Evolutionary conservation across 2,329 filamentous ascomycete genomes (phyloP).

Genomic region (Alternaria angustiovoidea): DNA sequence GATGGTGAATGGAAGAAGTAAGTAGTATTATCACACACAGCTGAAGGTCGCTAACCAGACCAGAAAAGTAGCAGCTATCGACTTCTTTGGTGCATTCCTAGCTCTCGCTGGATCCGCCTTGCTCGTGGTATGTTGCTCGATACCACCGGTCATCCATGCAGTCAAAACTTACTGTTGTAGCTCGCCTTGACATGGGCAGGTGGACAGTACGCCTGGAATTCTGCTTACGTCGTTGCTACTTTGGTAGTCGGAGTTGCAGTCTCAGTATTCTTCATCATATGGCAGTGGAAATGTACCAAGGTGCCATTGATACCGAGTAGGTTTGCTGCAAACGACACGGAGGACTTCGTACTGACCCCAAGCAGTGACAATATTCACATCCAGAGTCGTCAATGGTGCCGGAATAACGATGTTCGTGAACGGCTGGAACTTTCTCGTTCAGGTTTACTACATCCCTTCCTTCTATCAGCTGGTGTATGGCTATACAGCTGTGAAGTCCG

Average conservation of each 20-base stretch:
- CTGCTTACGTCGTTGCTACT: constrained; percentile 60
- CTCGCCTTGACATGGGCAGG: constrained; percentile 66
- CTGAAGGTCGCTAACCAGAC: constrained; percentile 4
- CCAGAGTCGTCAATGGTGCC: constrained; percentile 28
- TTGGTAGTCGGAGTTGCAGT: constrained; percentile 60
- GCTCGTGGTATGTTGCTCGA: constrained; percentile 58
- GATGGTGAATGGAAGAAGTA: constrained; percentile 60
- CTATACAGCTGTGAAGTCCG: constrained; percentile 60
- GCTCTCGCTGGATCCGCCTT: constrained; percentile 63
- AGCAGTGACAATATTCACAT: constrained; percentile 28
- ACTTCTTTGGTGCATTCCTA: constrained; percentile 65
- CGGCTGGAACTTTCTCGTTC: constrained; percentile 67
- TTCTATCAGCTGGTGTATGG: constrained; percentile 68
- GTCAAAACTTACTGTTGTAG: constrained; percentile 11
- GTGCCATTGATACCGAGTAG: constrained; percentile 66
- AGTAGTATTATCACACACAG: not conserved
- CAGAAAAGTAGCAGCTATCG: constrained; percentile 56
- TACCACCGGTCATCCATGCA: not conserved
- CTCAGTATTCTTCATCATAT: constrained; percentile 59
- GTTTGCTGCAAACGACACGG: constrained; percentile 15
- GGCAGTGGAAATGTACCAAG: constrained; percentile 66
- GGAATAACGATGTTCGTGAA: constrained; percentile 62
- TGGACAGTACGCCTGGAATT: constrained; percentile 62
- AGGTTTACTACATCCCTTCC: constrained; percentile 68
- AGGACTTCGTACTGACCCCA: not conserved